Percentiles rank a stretch among this genome's conserved stretches.
phyloP scores from a whole-genome alignment of 495 filamentous ascomycete species.

The Penicillium bovifimosum region DNA sequence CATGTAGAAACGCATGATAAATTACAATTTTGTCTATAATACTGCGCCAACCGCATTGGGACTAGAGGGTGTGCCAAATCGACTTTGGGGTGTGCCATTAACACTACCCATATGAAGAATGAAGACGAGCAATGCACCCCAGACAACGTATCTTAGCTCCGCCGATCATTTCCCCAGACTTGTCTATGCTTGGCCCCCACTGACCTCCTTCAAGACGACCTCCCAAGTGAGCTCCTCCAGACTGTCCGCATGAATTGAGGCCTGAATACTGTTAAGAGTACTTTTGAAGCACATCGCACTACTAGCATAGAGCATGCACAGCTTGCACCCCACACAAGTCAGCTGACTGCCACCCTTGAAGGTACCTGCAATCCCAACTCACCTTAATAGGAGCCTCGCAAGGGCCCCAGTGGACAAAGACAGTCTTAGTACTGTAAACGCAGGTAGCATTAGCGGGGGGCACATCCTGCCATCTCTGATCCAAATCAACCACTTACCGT shows the following conservation, averaged over 20 bases:
- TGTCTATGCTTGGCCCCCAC: neutral
- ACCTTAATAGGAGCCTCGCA: neutral
- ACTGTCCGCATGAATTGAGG: neutral
- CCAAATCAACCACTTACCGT: conserved; percentile 38
- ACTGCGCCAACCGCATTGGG: no score
- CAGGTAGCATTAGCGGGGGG: neutral
- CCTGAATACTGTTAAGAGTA: neutral
- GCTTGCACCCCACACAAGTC: neutral
- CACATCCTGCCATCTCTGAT: no score
- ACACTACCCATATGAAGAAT: no score
- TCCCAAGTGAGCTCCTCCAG: neutral
- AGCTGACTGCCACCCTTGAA: no score
- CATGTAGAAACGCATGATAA: no score
- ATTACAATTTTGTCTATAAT: no score
- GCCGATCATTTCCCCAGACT: neutral
- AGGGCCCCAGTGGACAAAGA: conserved; percentile 68
- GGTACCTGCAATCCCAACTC: no score
- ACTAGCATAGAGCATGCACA: neutral
- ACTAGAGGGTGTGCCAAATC: no score
- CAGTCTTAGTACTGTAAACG: conserved; percentile 67
- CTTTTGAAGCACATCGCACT: neutral
- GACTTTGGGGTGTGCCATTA: no score
- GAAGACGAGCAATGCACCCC: neutral
- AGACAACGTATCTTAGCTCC: conserved; percentile 7
- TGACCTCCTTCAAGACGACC: neutral